Percentiles rank a stretch among this genome's conserved stretches.
These are phyloP conservation scores for Lipomyces yamanashiensis DNA, from an alignment of 805 yeast species.

Conservation along the genomic window DNA sequence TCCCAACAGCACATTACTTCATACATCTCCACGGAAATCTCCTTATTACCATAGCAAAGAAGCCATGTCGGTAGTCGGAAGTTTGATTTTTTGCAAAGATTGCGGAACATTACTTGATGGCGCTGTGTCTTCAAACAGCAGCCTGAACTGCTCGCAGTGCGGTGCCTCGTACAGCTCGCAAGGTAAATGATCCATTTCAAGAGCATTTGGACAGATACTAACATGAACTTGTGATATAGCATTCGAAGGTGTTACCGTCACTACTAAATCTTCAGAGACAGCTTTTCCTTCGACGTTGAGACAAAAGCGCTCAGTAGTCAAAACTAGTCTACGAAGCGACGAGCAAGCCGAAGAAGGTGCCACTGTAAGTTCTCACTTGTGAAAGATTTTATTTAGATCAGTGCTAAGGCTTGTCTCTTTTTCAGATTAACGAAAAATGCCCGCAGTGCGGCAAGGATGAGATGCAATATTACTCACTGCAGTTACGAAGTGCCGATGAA, in stretches of 20 bases:
- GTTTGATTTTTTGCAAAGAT: slow-evolving; percentile 87
- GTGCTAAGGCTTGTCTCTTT: not conserved
- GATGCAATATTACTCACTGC: slow-evolving; percentile 97
- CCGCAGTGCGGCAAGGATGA: slow-evolving; percentile 99
- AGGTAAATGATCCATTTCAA: slow-evolving; percentile 41
- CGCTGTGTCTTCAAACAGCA: slow-evolving; percentile 52
- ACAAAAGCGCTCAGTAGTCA: slow-evolving; percentile 85
- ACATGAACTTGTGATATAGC: slow-evolving; percentile 41
- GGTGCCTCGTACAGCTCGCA: slow-evolving; percentile 49
- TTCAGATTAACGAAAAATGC: slow-evolving; percentile 87
- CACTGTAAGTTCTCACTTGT: slow-evolving; percentile 48
- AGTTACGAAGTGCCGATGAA: slow-evolving; percentile 97
- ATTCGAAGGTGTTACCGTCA: slow-evolving; percentile 80
- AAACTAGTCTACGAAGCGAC: slow-evolving; percentile 71
- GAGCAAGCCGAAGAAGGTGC: slow-evolving; percentile 86
- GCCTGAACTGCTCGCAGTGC: slow-evolving; percentile 64
- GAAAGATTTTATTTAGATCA: not conserved
- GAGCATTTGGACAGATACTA: not conserved
- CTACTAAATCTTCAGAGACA: slow-evolving; percentile 84
- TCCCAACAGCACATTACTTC: not conserved
- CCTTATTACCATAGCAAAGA: not conserved
- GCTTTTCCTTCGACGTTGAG: slow-evolving; percentile 90
- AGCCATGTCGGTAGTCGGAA: slow-evolving; percentile 90
- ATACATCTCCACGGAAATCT: not conserved
- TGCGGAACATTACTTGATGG: slow-evolving; percentile 91